phyloP scores from a whole-genome alignment of 1,284 basidiomycete genomes.

The Boletus putidus region DNA sequence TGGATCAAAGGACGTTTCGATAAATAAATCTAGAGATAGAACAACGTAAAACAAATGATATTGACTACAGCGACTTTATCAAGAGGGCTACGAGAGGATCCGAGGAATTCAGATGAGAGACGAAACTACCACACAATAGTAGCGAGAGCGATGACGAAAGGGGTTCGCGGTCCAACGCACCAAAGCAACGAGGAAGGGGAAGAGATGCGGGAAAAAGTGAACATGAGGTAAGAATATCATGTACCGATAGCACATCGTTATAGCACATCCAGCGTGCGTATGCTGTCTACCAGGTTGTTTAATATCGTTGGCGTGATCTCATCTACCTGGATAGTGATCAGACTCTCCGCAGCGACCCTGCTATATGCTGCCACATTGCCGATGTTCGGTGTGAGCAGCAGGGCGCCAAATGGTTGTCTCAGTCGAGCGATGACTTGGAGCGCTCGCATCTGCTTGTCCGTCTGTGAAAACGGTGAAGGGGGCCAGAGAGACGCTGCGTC shows the following conservation, averaged over 20 bases:
- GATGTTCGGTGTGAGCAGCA: neutral
- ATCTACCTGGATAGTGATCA: neutral
- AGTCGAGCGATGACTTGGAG: neutral
- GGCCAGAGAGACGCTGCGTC: neutral
- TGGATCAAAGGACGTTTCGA: too few species aligned
- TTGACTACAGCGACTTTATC: too few species aligned
- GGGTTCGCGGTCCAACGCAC: too few species aligned
- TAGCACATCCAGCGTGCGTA: neutral
- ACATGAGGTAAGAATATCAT: too few species aligned
- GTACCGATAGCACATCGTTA: neutral
- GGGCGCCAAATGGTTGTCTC: neutral
- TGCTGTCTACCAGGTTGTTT: neutral
- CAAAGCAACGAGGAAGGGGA: too few species aligned
- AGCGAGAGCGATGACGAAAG: too few species aligned
- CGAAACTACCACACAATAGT: too few species aligned
- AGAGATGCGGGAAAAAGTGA: too few species aligned
- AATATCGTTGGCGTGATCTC: neutral
- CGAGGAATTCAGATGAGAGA: too few species aligned
- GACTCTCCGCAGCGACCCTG: constrained; percentile 7
- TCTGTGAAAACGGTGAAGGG: neutral
- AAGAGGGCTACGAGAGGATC: too few species aligned
- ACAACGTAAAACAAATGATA: too few species aligned
- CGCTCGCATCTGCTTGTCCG: neutral
- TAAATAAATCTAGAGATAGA: too few species aligned
- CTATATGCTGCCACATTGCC: neutral